Evolutionary conservation across 2,329 filamentous ascomycete species (phyloP), one percentile per base, ranked within the genome.

Genomic region (Tolypocladium endophyticum): DNA sequence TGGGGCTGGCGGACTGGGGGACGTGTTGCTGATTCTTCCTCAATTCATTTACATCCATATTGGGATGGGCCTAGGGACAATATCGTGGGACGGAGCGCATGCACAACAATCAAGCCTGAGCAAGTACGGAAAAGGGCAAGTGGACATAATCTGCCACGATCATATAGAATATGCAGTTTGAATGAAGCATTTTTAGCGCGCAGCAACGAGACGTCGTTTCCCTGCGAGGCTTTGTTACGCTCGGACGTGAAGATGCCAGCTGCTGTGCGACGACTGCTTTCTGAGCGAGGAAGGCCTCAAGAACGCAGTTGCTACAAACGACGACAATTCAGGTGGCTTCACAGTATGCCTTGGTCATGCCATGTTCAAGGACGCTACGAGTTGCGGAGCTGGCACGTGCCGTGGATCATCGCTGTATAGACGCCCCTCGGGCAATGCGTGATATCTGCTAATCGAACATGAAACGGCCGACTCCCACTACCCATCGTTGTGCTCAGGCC

Each of bases 361-460:
- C 12, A 36, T 45, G 6, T 11, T 14, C 9, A 25, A 25, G 7
- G 7, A 45, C 43, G 1, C 45, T 25, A 28, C 43, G 23, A 47
- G 25, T 6, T 5, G 11, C 45, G 14, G 4, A 33, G 4, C 50
- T 33, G 28, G 28, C 28, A n/a, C 28, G n/a, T 2, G 28, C 16
- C 50, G 6, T 53, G 50, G 3, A 30, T 33, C 8, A 39, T 1
- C 33, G 30, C 8, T 33, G 55, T n/a, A 25, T 41, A 43, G 25
- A 20, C 39, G 28, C 36, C 55, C 55, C 55, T 2, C 20, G 47
- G 45, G 55, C 35, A 25, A 55, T 58, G 55, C 55, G 55, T 52
- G 36, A 50, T 60, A 60, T 60, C 45, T 60, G 55, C 55, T 60
- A 60, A 57, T 60, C 59, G 59, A 60, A 60, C 59, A 60, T 20